These are phyloP conservation scores for Leptomonas seymouri DNA, from an alignment of 208 protist species.

Conservation along the genomic window DNA sequence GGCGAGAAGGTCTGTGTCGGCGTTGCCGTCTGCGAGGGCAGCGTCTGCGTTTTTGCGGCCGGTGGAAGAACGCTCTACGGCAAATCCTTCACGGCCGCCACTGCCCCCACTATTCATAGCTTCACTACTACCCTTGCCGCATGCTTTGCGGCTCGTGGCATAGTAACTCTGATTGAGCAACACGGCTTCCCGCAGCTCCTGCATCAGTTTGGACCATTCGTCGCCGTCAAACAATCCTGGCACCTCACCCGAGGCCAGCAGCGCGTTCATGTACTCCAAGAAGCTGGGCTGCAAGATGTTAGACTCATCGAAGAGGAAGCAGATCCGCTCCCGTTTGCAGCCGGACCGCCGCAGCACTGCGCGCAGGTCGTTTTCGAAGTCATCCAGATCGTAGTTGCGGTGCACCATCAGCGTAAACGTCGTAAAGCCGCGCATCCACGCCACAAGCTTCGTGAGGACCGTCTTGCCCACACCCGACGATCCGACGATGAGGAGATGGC, in stretches of 20 bases:
- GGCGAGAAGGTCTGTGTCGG: conserved; percentile 8
- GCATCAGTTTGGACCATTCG: conserved; percentile 96
- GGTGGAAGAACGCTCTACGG: not conserved
- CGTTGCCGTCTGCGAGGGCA: not conserved
- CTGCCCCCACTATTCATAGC: not conserved
- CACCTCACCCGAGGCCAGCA: conserved; percentile 98
- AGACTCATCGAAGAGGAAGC: conserved; percentile 99
- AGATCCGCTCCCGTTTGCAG: conserved; percentile 97
- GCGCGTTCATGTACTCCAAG: conserved; percentile 99
- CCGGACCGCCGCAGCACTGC: conserved; percentile 95
- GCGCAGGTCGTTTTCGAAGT: conserved; percentile 99
- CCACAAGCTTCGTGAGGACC: conserved; percentile 97
- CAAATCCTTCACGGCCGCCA: conserved; percentile 1
- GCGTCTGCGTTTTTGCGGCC: not conserved
- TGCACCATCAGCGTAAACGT: conserved; percentile 98
- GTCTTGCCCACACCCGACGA: conserved; percentile 98
- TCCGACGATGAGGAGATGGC: conserved; percentile 97
- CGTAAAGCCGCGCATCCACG: conserved; percentile 97
- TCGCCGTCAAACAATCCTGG: conserved; percentile 99
- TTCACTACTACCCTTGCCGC: not conserved
- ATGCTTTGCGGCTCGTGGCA: conserved; percentile 15
- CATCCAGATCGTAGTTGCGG: conserved; percentile 94
- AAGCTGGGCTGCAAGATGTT: conserved; percentile 99
- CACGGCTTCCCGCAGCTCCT: conserved; percentile 71
- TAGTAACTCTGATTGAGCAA: conserved; percentile 35